Conservation (phyloP, 116 monocot genomes). For the Iris pallida region DNA sequence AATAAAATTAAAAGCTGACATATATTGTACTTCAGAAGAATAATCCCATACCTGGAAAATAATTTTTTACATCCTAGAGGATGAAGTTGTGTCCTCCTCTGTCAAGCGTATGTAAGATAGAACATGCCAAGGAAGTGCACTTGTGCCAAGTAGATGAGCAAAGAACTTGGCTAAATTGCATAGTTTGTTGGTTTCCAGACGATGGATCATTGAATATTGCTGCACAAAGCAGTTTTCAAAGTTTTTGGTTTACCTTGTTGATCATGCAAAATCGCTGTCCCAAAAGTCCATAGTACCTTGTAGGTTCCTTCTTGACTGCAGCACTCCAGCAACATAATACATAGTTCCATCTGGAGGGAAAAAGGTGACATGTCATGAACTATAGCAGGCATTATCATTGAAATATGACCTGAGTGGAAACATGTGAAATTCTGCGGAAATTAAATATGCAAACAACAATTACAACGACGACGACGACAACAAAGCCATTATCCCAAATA, state of each 20-base stretch:
- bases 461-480: too few relatives aligned
- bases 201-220: constrained; percentile 41
- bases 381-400: too few relatives aligned
- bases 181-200: constrained; percentile 36
- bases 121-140: constrained; percentile 39
- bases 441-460: too few relatives aligned
- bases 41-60: constrained; percentile 71
- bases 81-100: constrained; percentile 42
- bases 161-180: constrained; percentile 39
- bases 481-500: too few relatives aligned
- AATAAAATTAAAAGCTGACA: not conserved
- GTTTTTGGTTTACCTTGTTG: constrained; percentile 82
- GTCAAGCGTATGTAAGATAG: constrained; percentile 28
- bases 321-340: constrained; percentile 13
- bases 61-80: constrained; percentile 91
- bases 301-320: constrained; percentile 99
- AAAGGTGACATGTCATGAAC: too few relatives aligned
- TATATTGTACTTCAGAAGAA: not conserved
- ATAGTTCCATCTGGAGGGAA: constrained; percentile 14
- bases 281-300: constrained; percentile 79
- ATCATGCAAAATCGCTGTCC: constrained; percentile 98
- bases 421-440: too few relatives aligned
- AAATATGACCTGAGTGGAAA: too few relatives aligned
- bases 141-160: constrained; percentile 31
- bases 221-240: constrained; percentile 51